A percentile compares a stretch with the other conserved stretches of the same genome.
Evolutionary conservation across 805 yeast genomes (phyloP).

Genomic region (Phaffomyces antillensis): DNA sequence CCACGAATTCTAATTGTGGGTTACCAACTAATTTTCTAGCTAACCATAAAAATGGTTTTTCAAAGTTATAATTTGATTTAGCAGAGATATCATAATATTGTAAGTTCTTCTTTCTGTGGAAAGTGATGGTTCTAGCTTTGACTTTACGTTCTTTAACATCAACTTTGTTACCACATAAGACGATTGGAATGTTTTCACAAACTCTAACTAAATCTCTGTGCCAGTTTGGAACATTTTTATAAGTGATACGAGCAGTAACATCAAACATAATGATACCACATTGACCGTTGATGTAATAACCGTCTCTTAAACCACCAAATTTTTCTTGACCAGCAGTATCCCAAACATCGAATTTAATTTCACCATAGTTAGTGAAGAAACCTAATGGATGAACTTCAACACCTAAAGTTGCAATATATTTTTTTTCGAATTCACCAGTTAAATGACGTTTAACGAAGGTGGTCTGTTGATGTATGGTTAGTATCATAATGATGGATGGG

Average conservation of each 20-base stretch:
- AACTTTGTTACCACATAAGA: slow-evolving; percentile 98
- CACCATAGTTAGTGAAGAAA: slow-evolving; percentile 97
- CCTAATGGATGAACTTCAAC: slow-evolving; percentile 99
- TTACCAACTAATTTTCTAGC: slow-evolving; percentile 99
- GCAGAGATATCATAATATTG: slow-evolving; percentile 99
- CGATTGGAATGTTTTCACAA: slow-evolving; percentile 99
- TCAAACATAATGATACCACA: slow-evolving; percentile 99
- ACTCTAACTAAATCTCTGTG: slow-evolving; percentile 99
- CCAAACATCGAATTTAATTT: slow-evolving; percentile 98
- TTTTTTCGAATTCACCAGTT: slow-evolving; percentile 98
- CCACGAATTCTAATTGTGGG: slow-evolving; percentile 97
- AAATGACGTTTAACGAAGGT: slow-evolving; percentile 99
- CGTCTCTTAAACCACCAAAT: slow-evolving; percentile 99
- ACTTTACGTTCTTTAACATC: slow-evolving; percentile 99
- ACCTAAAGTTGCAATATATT: slow-evolving; percentile 98
- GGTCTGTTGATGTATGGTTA: slow-evolving; percentile 43
- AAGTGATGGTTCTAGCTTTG: slow-evolving; percentile 98
- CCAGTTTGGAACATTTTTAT: slow-evolving; percentile 99
- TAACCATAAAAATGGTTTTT: slow-evolving; percentile 99
- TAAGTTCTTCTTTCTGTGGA: slow-evolving; percentile 99
- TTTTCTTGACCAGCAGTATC: slow-evolving; percentile 99
- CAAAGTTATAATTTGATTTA: slow-evolving; percentile 98
- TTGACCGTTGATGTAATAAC: slow-evolving; percentile 98
- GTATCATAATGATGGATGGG: background rate
- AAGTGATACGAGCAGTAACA: slow-evolving; percentile 98